Evolutionary conservation across 139 green algal genomes (phyloP).

Genomic region (Micractinium sp.): DNA sequence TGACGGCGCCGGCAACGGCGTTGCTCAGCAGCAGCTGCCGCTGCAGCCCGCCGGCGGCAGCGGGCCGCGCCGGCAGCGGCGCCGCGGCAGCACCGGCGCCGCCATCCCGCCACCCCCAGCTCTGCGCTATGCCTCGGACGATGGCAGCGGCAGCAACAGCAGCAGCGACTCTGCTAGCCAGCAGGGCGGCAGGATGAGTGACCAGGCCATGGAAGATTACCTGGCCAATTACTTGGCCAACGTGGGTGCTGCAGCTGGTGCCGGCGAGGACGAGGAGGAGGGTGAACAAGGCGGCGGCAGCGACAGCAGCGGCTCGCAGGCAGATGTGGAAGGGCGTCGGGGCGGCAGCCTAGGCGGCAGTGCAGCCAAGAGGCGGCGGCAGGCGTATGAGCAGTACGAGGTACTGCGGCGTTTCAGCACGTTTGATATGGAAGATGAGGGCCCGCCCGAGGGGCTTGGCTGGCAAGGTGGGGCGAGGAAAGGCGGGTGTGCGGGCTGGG

Average conservation of each 20-base stretch:
- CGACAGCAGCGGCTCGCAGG: conserved; percentile 22
- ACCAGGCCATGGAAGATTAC: conserved; percentile 5
- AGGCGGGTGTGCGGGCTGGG: neutral
- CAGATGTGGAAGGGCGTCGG: neutral
- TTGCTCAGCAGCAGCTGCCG: neutral
- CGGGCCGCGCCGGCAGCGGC: neutral
- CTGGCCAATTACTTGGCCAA: neutral
- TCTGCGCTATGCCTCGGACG: neutral
- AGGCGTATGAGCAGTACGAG: neutral
- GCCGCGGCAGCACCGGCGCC: neutral
- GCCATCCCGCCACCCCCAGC: neutral
- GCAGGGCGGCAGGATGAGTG: neutral
- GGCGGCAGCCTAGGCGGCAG: conserved; percentile 1
- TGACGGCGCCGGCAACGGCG: neutral
- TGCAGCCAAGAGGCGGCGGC: conserved; percentile 12
- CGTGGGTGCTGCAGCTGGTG: neutral
- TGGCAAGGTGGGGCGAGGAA: conserved; percentile 6
- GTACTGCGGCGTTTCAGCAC: conserved; percentile 18
- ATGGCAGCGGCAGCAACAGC: neutral
- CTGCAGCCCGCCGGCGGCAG: neutral
- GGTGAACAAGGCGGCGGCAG: neutral
- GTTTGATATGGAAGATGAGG: conserved; percentile 34
- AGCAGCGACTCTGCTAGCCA: neutral
- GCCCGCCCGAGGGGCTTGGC: conserved; percentile 3
- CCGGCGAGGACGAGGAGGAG: no score